Evolutionary conservation across 306 rosid species (phyloP).

Genomic region (Medicago truncatula): MtrunA17r5.0-ANR NC_053048.1:32809501-32810000

Average conservation of each 20-base stretch:
- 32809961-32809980: slow-evolving; percentile 38
- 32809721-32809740: neutral
- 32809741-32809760: neutral
- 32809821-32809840: slow-evolving; percentile 68
- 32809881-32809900: slow-evolving; percentile 77
- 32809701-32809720: neutral
- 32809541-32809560: slow-evolving; percentile 84
- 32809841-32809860: slow-evolving; percentile 66
- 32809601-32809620: slow-evolving; percentile 36
- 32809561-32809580: slow-evolving; percentile 96
- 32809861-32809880: slow-evolving; percentile 66
- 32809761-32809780: neutral
- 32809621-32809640: slow-evolving; percentile 7
- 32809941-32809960: slow-evolving; percentile 20
- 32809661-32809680: neutral
- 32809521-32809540: slow-evolving; percentile 60
- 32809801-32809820: slow-evolving; percentile 95
- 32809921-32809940: neutral
- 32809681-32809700: neutral
- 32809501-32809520: slow-evolving; percentile 87
- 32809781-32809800: slow-evolving; percentile 81
- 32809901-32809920: slow-evolving; percentile 45
- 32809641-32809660: neutral
- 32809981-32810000: slow-evolving; percentile 44
- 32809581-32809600: slow-evolving; percentile 76